These are phyloP conservation scores for Talaromyces sp. DNA, from an alignment of 2,329 filamentous ascomycete genomes.

Conservation along the genomic window DNA sequence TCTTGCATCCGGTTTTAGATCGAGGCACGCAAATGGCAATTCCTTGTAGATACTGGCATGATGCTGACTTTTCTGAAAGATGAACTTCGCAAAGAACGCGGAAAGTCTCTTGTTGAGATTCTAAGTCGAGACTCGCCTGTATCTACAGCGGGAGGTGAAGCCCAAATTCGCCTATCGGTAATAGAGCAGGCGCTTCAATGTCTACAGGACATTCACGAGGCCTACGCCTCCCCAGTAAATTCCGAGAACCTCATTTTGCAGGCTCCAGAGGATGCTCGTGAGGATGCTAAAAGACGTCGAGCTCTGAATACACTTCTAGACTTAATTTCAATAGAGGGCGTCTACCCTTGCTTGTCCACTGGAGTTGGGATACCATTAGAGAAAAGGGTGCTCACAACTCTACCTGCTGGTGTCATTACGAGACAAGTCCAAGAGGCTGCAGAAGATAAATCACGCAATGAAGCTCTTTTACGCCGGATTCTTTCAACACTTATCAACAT, in stretches of 20 bases:
- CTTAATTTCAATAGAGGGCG: constrained; percentile 39
- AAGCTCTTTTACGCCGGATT: constrained; percentile 25
- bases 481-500: constrained; percentile 24
- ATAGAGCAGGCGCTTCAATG: constrained; percentile 29
- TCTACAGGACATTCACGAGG: constrained; percentile 28
- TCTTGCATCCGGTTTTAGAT: constrained; percentile 34
- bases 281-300: constrained; percentile 38
- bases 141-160: constrained; percentile 5
- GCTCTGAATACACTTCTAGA: constrained; percentile 37
- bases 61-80: constrained; percentile 31
- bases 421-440: constrained; percentile 21
- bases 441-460: constrained; percentile 20
- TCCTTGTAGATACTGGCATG: constrained; percentile 10
- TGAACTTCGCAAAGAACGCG: constrained; percentile 31
- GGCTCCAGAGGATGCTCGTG: constrained; percentile 25
- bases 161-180: constrained; percentile 21
- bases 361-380: constrained; percentile 41
- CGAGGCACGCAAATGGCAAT: constrained; percentile 30
- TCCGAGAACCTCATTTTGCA: constrained; percentile 6
- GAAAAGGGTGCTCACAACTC: constrained; percentile 37
- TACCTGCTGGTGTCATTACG: constrained; percentile 38
- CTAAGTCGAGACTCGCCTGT: constrained; percentile 16
- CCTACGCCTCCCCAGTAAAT: constrained; percentile 23
- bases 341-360: constrained; percentile 38
- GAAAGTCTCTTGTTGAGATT: constrained; percentile 30